Base-by-base conservation (phyloP, 805 yeast genomes). In the Clavispora vitiphila region DNA sequence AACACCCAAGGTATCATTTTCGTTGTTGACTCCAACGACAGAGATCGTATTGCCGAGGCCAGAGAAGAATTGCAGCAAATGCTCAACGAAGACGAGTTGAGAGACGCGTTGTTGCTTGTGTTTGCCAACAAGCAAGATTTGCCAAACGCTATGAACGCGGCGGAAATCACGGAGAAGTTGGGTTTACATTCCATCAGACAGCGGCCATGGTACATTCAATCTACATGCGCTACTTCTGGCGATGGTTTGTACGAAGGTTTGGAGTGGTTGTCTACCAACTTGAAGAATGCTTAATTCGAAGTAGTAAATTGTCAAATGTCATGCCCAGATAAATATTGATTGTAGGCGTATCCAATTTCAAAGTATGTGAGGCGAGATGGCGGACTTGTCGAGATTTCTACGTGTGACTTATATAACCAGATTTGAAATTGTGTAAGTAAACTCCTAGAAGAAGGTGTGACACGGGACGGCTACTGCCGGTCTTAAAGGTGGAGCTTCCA, bases 261-360 rank as follows among this genome's bases (percentile, higher is more conserved):
- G 67, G 96, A 89, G 76, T 89, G 97, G 97, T 81, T 89, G 64
- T 80, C 90, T 56, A 84, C 87, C 64, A 87, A 86, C 76, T 80
- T 89, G 73, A 88, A 88, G 55, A 55, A 48, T 39, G 50, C 57
- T 35, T 42, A 22, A 11, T 18, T 14, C 15, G 12, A 25, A 26
- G 22, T 26, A 6, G 16, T 26, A 25, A 16, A 16, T 16, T 25
- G 23, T 16, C 21, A 15, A 18, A 29, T 25, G 18, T 22, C 40
- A 22, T 16, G 25, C 10, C 22, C 18, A 10, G 3, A 9, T 8
- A 24, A 12, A 18, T 14, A 22, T 24, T 9, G n/a, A 5, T 10
- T 24, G n/a, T 8, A 5, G 11, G 2, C n/a, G n/a, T n/a, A n/a
- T n/a, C n/a, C n/a, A n/a, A n/a, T n/a, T n/a, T n/a, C n/a, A n/a